phyloP scores from a whole-genome alignment of 306 rosid species.

The Abrus precatorius region DNA sequence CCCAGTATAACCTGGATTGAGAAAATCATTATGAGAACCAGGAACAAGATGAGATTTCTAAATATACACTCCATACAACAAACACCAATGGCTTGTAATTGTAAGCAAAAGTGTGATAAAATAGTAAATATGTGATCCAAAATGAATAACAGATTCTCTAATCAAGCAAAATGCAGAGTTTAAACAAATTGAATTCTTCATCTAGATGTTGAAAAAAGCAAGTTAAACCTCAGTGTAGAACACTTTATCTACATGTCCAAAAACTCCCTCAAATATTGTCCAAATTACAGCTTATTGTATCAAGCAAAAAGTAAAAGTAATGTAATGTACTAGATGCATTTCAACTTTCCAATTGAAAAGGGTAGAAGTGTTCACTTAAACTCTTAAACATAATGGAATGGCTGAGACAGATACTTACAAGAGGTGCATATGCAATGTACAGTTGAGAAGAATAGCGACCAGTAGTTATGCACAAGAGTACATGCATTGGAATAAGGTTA shows the following conservation, averaged over 20 bases:
- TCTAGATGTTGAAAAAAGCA: neutral
- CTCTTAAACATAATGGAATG: conserved; percentile 19
- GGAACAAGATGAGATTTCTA: conserved; percentile 37
- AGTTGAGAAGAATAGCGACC: conserved; percentile 97
- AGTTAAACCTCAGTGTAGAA: neutral
- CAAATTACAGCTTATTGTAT: conserved; percentile 33
- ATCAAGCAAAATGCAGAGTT: conserved; percentile 14
- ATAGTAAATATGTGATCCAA: conserved; percentile 2
- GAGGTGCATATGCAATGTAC: conserved; percentile 96
- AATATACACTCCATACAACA: conserved; percentile 16
- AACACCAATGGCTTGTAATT: conserved; percentile 30
- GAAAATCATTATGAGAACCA: conserved; percentile 46
- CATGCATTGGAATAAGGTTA: conserved; percentile 99
- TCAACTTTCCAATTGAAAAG: conserved; percentile 24
- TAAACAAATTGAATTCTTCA: conserved; percentile 15
- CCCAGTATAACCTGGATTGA: conserved; percentile 86
- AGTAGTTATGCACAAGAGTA: conserved; percentile 89
- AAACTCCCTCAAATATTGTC: conserved; percentile 4
- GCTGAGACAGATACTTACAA: conserved; percentile 71
- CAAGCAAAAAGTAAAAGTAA: conserved; percentile 26
- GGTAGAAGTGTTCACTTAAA: conserved; percentile 25
- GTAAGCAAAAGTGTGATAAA: conserved; percentile 1
- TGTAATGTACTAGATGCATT: neutral
- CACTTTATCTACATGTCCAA: neutral
- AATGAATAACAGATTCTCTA: conserved; percentile 29